Base-by-base conservation (phyloP, 768 basidiomycete genomes). In the Mycena rosella region DNA sequence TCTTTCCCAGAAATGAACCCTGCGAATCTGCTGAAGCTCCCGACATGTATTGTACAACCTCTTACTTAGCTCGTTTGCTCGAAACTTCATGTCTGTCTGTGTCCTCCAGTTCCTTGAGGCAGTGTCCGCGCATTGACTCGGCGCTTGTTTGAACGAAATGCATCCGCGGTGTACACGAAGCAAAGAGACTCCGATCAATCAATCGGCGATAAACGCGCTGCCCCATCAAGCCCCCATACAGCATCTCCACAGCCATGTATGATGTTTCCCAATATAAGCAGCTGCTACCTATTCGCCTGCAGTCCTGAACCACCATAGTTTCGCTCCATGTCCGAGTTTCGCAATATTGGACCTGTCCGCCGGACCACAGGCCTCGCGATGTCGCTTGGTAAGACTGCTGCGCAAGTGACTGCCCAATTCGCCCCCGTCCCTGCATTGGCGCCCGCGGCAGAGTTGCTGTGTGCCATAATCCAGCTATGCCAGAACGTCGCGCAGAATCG, bases 401-500 rank as follows among this genome's bases (percentile, higher is more conserved):
- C 84, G 9, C 84, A 87, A 71, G 76, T 84, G 2, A 77, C 85
- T 20, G 85, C 87, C 24, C 75, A 84, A 57, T 81, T 86, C 55
- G 75, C 81, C 26, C 84, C 86, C 13, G 76, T 88, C 9, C 88
- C 88, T 32, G 86, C 80, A 54, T 77, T 88, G 17, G 77, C 74
- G 10, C 80, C 83, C 15, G 80, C 81, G 15, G 78, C 84, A 29
- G 84, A 82, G 20, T 61, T 82, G 1, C 70, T 86, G 17, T 81
- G 80, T 47, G 77, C 73, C 34, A 84, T 89, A 45, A 75, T 88
- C 24, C 61, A 82, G 55, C 76, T 86, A 32, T 83, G 87, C 72
- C 80, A 83, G 45, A 83, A 84, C 69, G 85, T 88, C 13, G 67
- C 78, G 3, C 76, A 79, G 2, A 89, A 89, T 74, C 82, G 80